These are phyloP conservation scores for Penicillium brasilianum DNA, from an alignment of 2,329 filamentous ascomycete species.

Conservation along the genomic window DNA sequence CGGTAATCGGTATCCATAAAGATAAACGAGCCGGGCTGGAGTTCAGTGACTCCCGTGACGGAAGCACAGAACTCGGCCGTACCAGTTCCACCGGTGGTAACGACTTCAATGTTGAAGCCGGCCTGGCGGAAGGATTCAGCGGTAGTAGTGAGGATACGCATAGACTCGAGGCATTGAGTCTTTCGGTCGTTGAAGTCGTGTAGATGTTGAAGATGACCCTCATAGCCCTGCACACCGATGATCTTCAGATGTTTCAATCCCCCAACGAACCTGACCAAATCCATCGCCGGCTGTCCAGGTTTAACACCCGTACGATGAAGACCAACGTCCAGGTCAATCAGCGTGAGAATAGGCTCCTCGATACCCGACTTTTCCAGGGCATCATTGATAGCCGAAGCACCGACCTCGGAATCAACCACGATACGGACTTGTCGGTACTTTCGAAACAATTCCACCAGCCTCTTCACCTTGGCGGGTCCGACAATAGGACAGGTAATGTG, in stretches of 20 bases:
- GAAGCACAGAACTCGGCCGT: slow-evolving; percentile 60
- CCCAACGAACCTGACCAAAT: slow-evolving; percentile 49
- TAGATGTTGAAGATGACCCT: slow-evolving; percentile 60
- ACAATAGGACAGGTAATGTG: slow-evolving; percentile 60
- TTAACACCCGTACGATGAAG: slow-evolving; percentile 57
- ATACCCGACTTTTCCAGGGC: slow-evolving; percentile 47
- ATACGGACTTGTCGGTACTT: slow-evolving; percentile 48
- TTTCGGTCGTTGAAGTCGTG: slow-evolving; percentile 52
- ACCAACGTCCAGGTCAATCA: slow-evolving; percentile 59
- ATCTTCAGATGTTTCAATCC: slow-evolving; percentile 48
- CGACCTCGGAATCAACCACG: slow-evolving; percentile 55
- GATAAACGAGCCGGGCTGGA: slow-evolving; percentile 61
- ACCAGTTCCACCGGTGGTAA: slow-evolving; percentile 59
- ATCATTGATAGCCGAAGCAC: slow-evolving; percentile 53
- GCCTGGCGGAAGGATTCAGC: slow-evolving; percentile 49
- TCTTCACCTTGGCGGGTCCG: slow-evolving; percentile 52
- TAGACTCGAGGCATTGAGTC: slow-evolving; percentile 52
- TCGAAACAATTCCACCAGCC: slow-evolving; percentile 54
- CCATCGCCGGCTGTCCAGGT: slow-evolving; percentile 47
- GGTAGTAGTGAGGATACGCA: slow-evolving; percentile 52
- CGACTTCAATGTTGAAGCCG: slow-evolving; percentile 54
- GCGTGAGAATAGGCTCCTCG: slow-evolving; percentile 45
- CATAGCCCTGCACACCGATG: slow-evolving; percentile 59
- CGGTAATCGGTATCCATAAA: slow-evolving; percentile 65
- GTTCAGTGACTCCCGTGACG: slow-evolving; percentile 58